Percentiles rank a stretch among this genome's conserved stretches.
These are phyloP conservation scores for Roridomyces roridus DNA, from an alignment of 768 basidiomycete genomes.

Conservation along the genomic window DNA sequence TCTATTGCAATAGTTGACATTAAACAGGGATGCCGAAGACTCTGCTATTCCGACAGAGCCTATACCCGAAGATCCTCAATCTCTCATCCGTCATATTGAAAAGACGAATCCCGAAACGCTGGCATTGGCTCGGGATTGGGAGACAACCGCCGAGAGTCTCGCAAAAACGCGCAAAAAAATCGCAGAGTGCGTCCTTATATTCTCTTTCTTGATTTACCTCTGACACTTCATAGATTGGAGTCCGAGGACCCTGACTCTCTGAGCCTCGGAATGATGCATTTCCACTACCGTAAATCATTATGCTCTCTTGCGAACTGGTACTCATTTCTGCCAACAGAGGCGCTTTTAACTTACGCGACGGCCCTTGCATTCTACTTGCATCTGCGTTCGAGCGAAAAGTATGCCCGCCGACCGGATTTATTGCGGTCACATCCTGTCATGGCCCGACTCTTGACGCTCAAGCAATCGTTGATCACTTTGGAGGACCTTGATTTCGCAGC, in stretches of 20 bases:
- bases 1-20: background rate
- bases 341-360: constrained; percentile 88
- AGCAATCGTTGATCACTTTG: constrained; percentile 79
- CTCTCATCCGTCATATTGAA: constrained; percentile 70
- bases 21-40: constrained; percentile 45
- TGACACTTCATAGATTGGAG: constrained; percentile 48
- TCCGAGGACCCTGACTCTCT: constrained; percentile 55
- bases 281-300: constrained; percentile 82
- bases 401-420: constrained; percentile 62
- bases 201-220: background rate
- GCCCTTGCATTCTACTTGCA: constrained; percentile 93
- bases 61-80: constrained; percentile 61
- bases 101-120: constrained; percentile 79
- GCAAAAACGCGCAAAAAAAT: constrained; percentile 59
- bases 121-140: constrained; percentile 86
- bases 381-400: constrained; percentile 74
- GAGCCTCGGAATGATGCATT: constrained; percentile 73
- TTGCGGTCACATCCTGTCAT: constrained; percentile 77
- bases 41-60: constrained; percentile 39
- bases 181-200: constrained; percentile 49
- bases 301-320: background rate
- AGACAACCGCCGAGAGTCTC: constrained; percentile 65
- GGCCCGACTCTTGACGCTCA: constrained; percentile 78
- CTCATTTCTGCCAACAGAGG: constrained; percentile 57
- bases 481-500: constrained; percentile 83